Evolutionary conservation across 768 basidiomycete genomes (phyloP).

Genomic region (Phaeotremella fagi): DNA sequence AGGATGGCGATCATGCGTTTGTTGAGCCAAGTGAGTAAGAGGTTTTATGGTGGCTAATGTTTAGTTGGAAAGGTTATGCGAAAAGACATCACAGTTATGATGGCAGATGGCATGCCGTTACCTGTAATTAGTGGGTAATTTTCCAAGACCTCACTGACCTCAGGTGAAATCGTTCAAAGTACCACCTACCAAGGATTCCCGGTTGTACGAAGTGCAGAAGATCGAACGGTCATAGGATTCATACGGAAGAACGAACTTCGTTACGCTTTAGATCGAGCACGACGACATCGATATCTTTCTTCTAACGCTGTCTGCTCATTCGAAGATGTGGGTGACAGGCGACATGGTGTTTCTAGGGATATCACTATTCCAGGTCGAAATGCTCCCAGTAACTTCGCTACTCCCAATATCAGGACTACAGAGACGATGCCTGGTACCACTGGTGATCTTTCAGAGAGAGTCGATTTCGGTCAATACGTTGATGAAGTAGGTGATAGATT

Average conservation of each 20-base stretch:
- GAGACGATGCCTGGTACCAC: slow-evolving; percentile 18
- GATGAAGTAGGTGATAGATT: slow-evolving; percentile 82
- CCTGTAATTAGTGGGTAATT: slow-evolving; percentile 68
- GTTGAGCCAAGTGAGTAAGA: slow-evolving; percentile 71
- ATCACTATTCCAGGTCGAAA: slow-evolving; percentile 27
- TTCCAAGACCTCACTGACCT: not conserved
- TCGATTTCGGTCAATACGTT: slow-evolving; percentile 73
- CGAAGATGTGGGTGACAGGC: slow-evolving; percentile 49
- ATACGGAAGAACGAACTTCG: slow-evolving; percentile 79
- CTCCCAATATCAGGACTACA: not conserved
- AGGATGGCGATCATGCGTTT: slow-evolving; percentile 60
- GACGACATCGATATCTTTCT: slow-evolving; percentile 59
- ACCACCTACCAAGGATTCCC: slow-evolving; percentile 88
- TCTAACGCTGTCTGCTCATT: slow-evolving; percentile 71
- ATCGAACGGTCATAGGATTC: slow-evolving; percentile 69
- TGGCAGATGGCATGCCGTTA: slow-evolving; percentile 69
- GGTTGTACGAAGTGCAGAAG: slow-evolving; percentile 63
- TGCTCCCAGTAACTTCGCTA: slow-evolving; percentile 1
- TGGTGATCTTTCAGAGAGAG: slow-evolving; percentile 32
- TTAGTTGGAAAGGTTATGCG: slow-evolving; percentile 87
- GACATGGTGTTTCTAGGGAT: slow-evolving; percentile 21
- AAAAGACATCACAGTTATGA: slow-evolving; percentile 66
- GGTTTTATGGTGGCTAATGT: not conserved
- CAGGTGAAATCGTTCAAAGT: slow-evolving; percentile 67
- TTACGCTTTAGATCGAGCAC: slow-evolving; percentile 76